A percentile compares a stretch with the other conserved stretches of the same genome.
Evolutionary conservation across 306 rosid genomes (phyloP).

Genomic region (Lagenaria siceraria): DNA sequence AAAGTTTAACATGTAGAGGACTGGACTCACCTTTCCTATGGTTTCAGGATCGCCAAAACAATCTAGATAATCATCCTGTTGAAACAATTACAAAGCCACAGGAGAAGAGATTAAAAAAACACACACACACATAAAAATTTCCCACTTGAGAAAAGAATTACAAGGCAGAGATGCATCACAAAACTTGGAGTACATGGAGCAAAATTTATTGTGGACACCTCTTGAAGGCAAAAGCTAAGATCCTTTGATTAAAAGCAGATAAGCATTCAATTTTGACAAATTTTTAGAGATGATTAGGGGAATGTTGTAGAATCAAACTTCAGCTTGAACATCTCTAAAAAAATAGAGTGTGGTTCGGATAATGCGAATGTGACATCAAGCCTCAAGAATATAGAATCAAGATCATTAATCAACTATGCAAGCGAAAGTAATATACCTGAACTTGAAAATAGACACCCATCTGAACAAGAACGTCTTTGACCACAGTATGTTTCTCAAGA

Average conservation of each 20-base stretch:
- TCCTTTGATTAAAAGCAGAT: not conserved
- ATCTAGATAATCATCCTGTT: slow-evolving; percentile 90
- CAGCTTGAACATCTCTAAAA: not conserved
- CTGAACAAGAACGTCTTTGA: slow-evolving; percentile 26
- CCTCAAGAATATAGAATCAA: not conserved
- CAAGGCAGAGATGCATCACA: not conserved
- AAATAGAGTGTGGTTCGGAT: not conserved
- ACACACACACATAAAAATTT: not conserved
- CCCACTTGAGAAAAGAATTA: not conserved
- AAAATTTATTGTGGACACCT: not conserved
- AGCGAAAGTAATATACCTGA: slow-evolving; percentile 17
- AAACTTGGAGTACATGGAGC: not conserved
- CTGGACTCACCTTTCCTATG: slow-evolving; percentile 63
- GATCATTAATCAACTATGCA: not conserved
- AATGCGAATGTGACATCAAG: not conserved
- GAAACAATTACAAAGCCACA: not conserved
- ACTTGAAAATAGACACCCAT: slow-evolving; percentile 48
- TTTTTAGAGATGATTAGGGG: not conserved
- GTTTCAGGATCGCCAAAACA: slow-evolving; percentile 76
- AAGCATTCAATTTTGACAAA: not conserved
- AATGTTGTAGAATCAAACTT: not conserved
- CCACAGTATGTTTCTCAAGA: slow-evolving; percentile 25
- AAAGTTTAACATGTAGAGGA: not conserved
- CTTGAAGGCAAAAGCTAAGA: not conserved
- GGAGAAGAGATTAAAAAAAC: not conserved